These are phyloP conservation scores for Fusarium albosuccineum DNA, from an alignment of 2,329 filamentous ascomycete species.

Conservation along the genomic window DNA sequence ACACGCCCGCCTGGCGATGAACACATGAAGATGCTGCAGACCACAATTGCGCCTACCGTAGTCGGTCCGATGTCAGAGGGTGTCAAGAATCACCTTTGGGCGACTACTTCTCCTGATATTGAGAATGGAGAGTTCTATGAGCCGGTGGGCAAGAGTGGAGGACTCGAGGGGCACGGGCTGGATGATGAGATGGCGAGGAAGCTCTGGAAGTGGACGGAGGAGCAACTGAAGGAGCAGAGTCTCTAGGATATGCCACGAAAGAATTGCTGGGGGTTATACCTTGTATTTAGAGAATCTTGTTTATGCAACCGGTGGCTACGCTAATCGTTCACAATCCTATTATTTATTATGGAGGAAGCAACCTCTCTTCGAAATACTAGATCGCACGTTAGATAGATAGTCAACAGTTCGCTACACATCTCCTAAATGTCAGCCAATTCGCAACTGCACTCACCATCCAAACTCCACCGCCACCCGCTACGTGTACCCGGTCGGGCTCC, in stretches of 20 bases:
- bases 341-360: too few relatives aligned
- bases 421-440: too few relatives aligned
- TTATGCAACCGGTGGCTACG: too few relatives aligned
- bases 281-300: too few relatives aligned
- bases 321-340: too few relatives aligned
- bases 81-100: slow-evolving; percentile 2
- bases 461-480: too few relatives aligned
- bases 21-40: slow-evolving; percentile 4
- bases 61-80: not conserved
- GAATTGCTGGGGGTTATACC: too few relatives aligned
- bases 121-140: slow-evolving; percentile 2
- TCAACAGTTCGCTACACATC: too few relatives aligned
- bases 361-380: too few relatives aligned
- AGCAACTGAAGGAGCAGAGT: slow-evolving; percentile 1
- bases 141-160: not conserved
- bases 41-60: not conserved
- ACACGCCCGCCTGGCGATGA: not conserved
- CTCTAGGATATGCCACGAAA: not conserved
- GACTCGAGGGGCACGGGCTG: not conserved
- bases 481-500: too few relatives aligned
- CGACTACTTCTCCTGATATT: not conserved
- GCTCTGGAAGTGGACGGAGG: slow-evolving; percentile 6
- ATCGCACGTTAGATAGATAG: too few relatives aligned
- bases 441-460: too few relatives aligned
- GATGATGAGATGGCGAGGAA: slow-evolving; percentile 1